A percentile compares a stretch with the other conserved stretches of the same genome.
Evolutionary conservation across 78 protist genomes (phyloP).

Genomic region (Dictyostelium citrinum): DNA sequence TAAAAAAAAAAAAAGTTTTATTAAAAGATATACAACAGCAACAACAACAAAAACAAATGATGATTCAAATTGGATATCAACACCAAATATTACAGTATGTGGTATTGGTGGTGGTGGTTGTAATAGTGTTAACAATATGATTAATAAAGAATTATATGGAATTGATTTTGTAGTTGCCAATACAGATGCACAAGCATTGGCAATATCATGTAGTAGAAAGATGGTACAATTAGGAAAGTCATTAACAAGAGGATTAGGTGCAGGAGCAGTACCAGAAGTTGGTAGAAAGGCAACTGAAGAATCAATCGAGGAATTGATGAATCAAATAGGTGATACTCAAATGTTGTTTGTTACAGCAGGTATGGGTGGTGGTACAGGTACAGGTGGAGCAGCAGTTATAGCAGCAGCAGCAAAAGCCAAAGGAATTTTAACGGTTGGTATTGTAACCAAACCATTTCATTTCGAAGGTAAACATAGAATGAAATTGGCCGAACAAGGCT

Average conservation of each 20-base stretch:
- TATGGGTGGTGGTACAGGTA: conserved; percentile 94
- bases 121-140: conserved; percentile 89
- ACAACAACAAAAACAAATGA: conserved; percentile 1
- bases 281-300: conserved; percentile 88
- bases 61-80: conserved; percentile 64
- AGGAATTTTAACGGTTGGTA: conserved; percentile 85
- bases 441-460: conserved; percentile 85
- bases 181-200: conserved; percentile 91
- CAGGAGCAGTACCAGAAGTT: conserved; percentile 86
- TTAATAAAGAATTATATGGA: conserved; percentile 39
- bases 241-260: conserved; percentile 87
- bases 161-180: conserved; percentile 85
- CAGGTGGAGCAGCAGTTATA: conserved; percentile 91
- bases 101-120: conserved; percentile 90
- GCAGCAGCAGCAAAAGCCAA: conserved; percentile 65
- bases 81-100: conserved; percentile 72
- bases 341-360: conserved; percentile 92
- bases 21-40: conserved; percentile 48
- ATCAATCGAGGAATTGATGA: conserved; percentile 50
- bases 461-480: conserved; percentile 84
- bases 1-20: background rate
- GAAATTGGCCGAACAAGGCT: conserved; percentile 77
- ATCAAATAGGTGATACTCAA: conserved; percentile 74
- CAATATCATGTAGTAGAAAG: conserved; percentile 46
- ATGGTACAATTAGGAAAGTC: conserved; percentile 82